phyloP scores from a whole-genome alignment of 257 asterid genomes.

The Schizonepeta tenuifolia region DNA sequence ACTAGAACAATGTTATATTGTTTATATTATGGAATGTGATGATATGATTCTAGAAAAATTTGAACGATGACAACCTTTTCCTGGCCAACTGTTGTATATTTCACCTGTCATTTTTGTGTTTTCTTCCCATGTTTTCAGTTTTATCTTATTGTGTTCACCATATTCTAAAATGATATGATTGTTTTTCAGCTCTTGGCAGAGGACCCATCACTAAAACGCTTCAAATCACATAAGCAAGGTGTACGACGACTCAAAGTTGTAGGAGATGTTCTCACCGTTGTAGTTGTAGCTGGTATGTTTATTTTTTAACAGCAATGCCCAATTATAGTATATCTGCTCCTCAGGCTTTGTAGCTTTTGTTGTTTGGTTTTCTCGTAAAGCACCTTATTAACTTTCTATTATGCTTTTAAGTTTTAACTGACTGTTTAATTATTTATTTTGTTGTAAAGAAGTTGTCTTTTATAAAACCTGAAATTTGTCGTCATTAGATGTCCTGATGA shows the following conservation, averaged over 20 bases:
- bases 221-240: slow-evolving; percentile 68
- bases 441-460: not conserved
- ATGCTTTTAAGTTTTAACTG: not conserved
- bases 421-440: not conserved
- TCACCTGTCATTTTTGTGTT: not conserved
- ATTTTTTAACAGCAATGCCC: slow-evolving; percentile 14
- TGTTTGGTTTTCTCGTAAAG: not conserved
- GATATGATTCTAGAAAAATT: not conserved
- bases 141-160: slow-evolving; percentile 3
- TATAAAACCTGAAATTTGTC: not conserved
- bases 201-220: slow-evolving; percentile 66
- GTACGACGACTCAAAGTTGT: slow-evolving; percentile 58
- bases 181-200: slow-evolving; percentile 73
- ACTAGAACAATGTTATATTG: not conserved
- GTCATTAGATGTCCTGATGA: not conserved
- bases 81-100: not conserved
- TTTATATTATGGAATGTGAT: not conserved
- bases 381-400: not conserved
- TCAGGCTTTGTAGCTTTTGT: slow-evolving; percentile 11
- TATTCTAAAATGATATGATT: slow-evolving; percentile 15
- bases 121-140: not conserved
- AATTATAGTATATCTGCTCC: not conserved
- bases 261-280: slow-evolving; percentile 71
- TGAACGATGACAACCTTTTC: not conserved
- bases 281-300: slow-evolving; percentile 74